Evolutionary conservation across 192 early-diverging fungal genomes (phyloP), one percentile per base, ranked within the genome.

Genomic region (Backusella tarrabulga): DNA sequence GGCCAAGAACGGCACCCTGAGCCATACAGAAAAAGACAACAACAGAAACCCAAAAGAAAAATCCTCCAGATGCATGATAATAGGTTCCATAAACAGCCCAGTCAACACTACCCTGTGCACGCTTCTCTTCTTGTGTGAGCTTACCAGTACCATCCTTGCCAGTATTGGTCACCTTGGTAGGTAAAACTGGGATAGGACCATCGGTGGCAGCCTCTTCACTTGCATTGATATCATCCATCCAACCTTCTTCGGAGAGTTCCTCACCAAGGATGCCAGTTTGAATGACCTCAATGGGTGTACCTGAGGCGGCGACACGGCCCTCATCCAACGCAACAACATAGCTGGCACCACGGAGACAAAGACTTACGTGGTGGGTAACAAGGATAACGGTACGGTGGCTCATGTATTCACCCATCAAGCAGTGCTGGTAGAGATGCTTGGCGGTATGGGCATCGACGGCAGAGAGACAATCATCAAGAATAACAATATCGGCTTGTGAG

Each of bases 361-460:
- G 76, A 19, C 90, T 78, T 15, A 93, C 91, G 50, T 94, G 91
- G 81, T 98, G 97, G 0, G 96, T 96, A 8, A 97, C 97, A 34
- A 99, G 84, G n/a, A 99, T 81, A 1, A 91, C 78, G 0, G 97
- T 99, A 12, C 95, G 88, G 36, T 89, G 87, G 6, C 69, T 76
- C 87, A 99, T 87, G 36, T 96, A 82, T 26, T 90, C 90, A 9
- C 90, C 90, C 34, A 91, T 83, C 73, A 99, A 75, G 71, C 93
- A 94, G 42, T 91, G 76, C 8, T 91, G 86, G 52, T 94, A 91
- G 23, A 99, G 86, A 76, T 95, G 93, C 67, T 91, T 91, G 32
- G 92, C 96, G 0, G 97, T 98, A 68, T 96, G 97, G 1, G 95
- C 91, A 81, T 99, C 98, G 1, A 98, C 98, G 26, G 98, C 98